Evolutionary conservation across 805 yeast species (phyloP).

Genomic region (Hanseniaspora thailandica): DNA sequence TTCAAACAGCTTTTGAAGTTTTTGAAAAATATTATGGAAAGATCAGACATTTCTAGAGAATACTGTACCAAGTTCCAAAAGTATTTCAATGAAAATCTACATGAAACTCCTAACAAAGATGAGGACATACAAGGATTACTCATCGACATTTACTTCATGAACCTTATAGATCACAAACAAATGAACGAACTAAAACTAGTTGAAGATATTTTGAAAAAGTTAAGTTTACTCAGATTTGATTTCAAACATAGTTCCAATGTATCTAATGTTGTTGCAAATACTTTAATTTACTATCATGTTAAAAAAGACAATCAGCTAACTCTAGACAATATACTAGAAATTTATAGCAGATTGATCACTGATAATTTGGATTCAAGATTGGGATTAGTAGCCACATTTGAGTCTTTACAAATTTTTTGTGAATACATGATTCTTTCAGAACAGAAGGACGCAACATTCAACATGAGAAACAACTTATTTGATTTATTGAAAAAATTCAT

Average conservation of each 20-base stretch:
- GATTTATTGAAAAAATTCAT: constrained; percentile 1
- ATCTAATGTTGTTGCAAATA: constrained; percentile 1
- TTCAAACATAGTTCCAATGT: background rate
- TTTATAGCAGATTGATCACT: constrained; percentile 14
- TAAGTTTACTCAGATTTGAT: constrained; percentile 2
- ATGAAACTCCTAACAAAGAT: background rate
- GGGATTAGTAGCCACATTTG: constrained; percentile 10
- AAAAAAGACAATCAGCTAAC: constrained; percentile 9
- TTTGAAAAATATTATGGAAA: constrained; percentile 21
- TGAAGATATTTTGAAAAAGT: constrained; percentile 12
- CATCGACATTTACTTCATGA: constrained; percentile 3
- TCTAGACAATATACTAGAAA: constrained; percentile 13
- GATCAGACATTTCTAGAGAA: constrained; percentile 14
- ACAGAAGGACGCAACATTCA: constrained; percentile 1
- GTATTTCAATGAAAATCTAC: background rate
- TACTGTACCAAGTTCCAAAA: constrained; percentile 16
- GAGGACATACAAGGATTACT: background rate
- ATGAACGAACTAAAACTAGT: background rate
- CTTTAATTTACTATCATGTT: background rate
- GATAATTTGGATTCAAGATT: constrained; percentile 10
- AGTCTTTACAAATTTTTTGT: constrained; percentile 12
- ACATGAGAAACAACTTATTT: constrained; percentile 19
- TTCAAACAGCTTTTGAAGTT: constrained; percentile 23
- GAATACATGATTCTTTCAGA: constrained; percentile 1
- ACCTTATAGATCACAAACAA: constrained; percentile 6